Base-by-base conservation (phyloP, 371 early-diverging fungal species). In the Mortierella sp. region DNA sequence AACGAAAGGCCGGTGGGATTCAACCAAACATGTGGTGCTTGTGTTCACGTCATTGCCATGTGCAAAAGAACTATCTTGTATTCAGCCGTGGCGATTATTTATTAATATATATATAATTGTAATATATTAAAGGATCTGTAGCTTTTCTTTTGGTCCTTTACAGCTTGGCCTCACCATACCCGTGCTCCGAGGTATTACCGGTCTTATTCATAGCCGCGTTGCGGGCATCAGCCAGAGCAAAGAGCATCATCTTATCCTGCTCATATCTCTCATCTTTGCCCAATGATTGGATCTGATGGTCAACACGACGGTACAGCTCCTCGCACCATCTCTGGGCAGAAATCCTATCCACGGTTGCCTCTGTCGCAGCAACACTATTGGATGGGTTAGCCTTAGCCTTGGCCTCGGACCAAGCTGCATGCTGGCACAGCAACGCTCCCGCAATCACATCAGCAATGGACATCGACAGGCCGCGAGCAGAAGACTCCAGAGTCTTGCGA, bases 401-500 rank as follows among this genome's bases (percentile, higher is more conserved):
- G 24, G 58, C 55, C 4, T 80, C 63, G n/a, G 86, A 87, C 86
- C 87, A 89, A 11, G 84, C 84, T 16, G 90, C 87, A 62, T 90
- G 89, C 52, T 89, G 86, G 36, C 87, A 58, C 48, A 90, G 52
- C 59, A 90, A 72, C 9, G 86, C 84, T 32, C 86, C 89, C 2
- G 87, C 87, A 36, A 88, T 63, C 8, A 85, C 74, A 65, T 85
- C 86, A 1, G 87, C 90, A 60, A 90, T 77, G 8, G 87, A 83
- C 60, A 90, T 84, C 0, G 87, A 84, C 47, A 90, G 74, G 5
- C 88, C 85, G 24, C 90, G 87, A 10, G 87, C 86, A 41, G 85
- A 84, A 1, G 86, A 84, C 43, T 88, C 89, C 13, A 85, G 48
- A 13, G 67, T 61, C 22, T 84, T 77, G 19, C 70, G 69, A 4